These are phyloP conservation scores for Trametes villosa DNA, from an alignment of 768 basidiomycete species.

Conservation along the genomic window DNA sequence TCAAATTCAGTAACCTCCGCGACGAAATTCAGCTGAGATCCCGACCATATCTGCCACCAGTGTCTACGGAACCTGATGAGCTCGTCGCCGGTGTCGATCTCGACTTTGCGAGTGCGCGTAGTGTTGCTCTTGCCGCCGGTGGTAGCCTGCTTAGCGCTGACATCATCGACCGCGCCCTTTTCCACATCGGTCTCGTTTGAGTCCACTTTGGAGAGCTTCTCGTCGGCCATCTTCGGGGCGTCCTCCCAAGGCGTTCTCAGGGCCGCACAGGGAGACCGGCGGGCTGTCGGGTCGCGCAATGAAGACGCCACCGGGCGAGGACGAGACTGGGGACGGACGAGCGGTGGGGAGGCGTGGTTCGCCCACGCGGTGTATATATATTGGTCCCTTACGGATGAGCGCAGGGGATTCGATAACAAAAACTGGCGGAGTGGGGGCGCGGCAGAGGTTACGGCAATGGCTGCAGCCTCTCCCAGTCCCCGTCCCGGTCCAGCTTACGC, in stretches of 20 bases:
- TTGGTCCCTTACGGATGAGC: neutral
- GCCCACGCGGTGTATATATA: neutral
- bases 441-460: neutral
- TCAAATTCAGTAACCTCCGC: neutral
- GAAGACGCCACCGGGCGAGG: too few species aligned
- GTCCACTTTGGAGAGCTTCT: constrained; percentile 14
- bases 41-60: constrained; percentile 68
- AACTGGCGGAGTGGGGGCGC: neutral
- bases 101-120: constrained; percentile 19
- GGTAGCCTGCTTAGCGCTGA: neutral
- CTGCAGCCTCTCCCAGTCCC: neutral
- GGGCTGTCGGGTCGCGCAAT: too few species aligned
- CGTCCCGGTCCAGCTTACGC: neutral
- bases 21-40: neutral
- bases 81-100: constrained; percentile 35
- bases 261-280: neutral
- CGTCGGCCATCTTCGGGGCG: neutral
- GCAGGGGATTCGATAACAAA: neutral
- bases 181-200: constrained; percentile 18
- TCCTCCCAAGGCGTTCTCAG: neutral
- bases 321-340: neutral
- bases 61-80: constrained; percentile 45
- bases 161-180: constrained; percentile 9
- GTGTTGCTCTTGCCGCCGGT: neutral
- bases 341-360: neutral